A percentile compares a stretch with the other conserved stretches of the same genome.
These are phyloP conservation scores for Exophiala viscosa DNA, from an alignment of 2,329 filamentous ascomycete species.

Conservation along the genomic window DNA sequence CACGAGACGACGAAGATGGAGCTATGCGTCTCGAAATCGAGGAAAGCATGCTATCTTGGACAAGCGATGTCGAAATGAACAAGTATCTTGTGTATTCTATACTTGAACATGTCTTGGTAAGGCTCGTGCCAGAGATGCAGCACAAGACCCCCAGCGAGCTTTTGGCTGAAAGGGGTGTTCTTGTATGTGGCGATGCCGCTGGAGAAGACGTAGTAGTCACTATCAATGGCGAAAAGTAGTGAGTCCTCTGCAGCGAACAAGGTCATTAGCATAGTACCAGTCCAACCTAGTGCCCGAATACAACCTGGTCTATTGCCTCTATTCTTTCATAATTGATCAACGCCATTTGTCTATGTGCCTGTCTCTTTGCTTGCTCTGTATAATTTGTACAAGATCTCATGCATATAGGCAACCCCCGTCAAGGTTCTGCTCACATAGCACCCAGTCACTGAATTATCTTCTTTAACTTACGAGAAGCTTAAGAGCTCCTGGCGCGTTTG, in stretches of 20 bases:
- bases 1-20: constrained; percentile 48
- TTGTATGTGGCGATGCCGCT: background rate
- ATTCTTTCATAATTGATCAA: too few species aligned
- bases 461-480: too few species aligned
- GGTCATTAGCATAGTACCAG: too few species aligned
- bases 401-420: too few species aligned
- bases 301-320: too few species aligned
- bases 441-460: too few species aligned
- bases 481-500: too few species aligned
- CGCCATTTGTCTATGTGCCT: too few species aligned
- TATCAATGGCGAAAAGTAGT: background rate
- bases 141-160: constrained; percentile 69
- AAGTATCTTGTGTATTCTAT: constrained; percentile 83
- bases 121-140: constrained; percentile 77
- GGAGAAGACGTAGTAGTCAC: background rate
- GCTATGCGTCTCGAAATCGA: constrained; percentile 58
- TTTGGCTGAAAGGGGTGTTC: constrained; percentile 64
- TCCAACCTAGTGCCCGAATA: too few species aligned
- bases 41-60: constrained; percentile 63
- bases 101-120: constrained; percentile 75
- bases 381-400: too few species aligned
- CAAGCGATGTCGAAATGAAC: constrained; percentile 83
- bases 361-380: too few species aligned
- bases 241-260: background rate
- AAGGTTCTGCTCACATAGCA: too few species aligned